Evolutionary conservation across 495 filamentous ascomycete species (phyloP).

Genomic region (Penicillium ochrochloron): DNA sequence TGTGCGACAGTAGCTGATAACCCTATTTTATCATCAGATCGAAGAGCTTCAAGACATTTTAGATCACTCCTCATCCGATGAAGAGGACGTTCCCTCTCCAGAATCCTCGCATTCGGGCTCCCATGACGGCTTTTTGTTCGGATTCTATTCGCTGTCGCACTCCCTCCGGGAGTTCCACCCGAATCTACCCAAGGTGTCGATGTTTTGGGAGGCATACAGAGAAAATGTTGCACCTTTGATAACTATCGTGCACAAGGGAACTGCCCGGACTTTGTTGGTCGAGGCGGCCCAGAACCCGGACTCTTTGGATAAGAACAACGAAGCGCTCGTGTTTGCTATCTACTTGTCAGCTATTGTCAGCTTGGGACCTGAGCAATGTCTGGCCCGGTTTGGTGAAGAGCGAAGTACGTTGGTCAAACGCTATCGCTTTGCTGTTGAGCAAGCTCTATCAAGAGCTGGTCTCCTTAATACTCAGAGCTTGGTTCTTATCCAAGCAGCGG

Average conservation of each 20-base stretch:
- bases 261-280: conserved; percentile 53
- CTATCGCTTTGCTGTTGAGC: conserved; percentile 81
- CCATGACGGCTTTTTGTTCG: conserved; percentile 73
- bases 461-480: conserved; percentile 77
- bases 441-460: conserved; percentile 73
- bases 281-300: conserved; percentile 55
- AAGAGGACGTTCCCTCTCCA: conserved; percentile 65
- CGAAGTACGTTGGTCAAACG: conserved; percentile 55
- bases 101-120: conserved; percentile 54
- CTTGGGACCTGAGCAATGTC: conserved; percentile 55
- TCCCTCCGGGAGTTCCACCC: conserved; percentile 57
- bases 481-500: conserved; percentile 75
- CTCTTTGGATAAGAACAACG: conserved; percentile 60
- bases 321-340: conserved; percentile 78
- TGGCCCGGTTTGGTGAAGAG: conserved; percentile 41
- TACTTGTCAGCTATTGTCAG: conserved; percentile 77
- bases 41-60: conserved; percentile 75
- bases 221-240: conserved; percentile 76
- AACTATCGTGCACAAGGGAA: conserved; percentile 68
- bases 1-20: conserved; percentile 5
- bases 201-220: conserved; percentile 70
- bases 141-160: conserved; percentile 63
- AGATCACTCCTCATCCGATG: conserved; percentile 65
- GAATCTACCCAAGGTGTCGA: conserved; percentile 62
- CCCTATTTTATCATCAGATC: conserved; percentile 49